A percentile compares a stretch with the other conserved stretches of the same genome.
Conservation (phyloP, 169 alveolate genomes). For the Cryptosporidium ubiquitum region DNA sequence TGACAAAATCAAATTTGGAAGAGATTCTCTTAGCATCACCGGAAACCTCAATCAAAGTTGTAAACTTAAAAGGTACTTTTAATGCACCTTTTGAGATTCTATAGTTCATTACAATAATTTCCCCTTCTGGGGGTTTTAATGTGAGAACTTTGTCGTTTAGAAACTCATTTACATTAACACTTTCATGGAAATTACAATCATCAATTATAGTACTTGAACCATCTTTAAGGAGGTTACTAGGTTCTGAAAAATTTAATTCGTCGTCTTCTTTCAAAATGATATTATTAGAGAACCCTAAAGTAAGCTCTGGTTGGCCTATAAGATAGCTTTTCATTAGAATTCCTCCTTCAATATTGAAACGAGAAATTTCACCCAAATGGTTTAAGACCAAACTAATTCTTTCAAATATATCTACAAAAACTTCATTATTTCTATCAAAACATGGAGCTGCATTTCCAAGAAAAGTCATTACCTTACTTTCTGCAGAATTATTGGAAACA, state of each 20-base stretch:
- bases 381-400: slow-evolving; percentile 89
- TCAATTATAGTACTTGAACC: slow-evolving; percentile 80
- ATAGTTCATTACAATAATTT: slow-evolving; percentile 94
- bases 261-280: slow-evolving; percentile 71
- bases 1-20: slow-evolving; percentile 85
- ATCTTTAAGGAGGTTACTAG: background rate
- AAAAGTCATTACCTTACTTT: slow-evolving; percentile 51
- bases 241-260: slow-evolving; percentile 7
- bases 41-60: slow-evolving; percentile 74
- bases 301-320: slow-evolving; percentile 88
- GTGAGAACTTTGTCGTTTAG: slow-evolving; percentile 85
- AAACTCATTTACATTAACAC: slow-evolving; percentile 92
- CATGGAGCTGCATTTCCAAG: slow-evolving; percentile 30
- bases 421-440: slow-evolving; percentile 87
- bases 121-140: slow-evolving; percentile 97
- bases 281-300: slow-evolving; percentile 89
- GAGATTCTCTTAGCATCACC: slow-evolving; percentile 62
- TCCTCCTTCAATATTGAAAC: slow-evolving; percentile 93
- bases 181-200: slow-evolving; percentile 94
- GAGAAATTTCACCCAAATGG: slow-evolving; percentile 87
- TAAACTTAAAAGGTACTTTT: slow-evolving; percentile 83
- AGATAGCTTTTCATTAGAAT: slow-evolving; percentile 91
- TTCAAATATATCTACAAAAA: slow-evolving; percentile 93
- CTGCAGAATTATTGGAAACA: slow-evolving; percentile 46
- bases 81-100: slow-evolving; percentile 82